A percentile compares a stretch with the other conserved stretches of the same genome.
These are phyloP conservation scores for Cronartium quercuum DNA, from an alignment of 1,284 basidiomycete species.

Conservation along the genomic window DNA sequence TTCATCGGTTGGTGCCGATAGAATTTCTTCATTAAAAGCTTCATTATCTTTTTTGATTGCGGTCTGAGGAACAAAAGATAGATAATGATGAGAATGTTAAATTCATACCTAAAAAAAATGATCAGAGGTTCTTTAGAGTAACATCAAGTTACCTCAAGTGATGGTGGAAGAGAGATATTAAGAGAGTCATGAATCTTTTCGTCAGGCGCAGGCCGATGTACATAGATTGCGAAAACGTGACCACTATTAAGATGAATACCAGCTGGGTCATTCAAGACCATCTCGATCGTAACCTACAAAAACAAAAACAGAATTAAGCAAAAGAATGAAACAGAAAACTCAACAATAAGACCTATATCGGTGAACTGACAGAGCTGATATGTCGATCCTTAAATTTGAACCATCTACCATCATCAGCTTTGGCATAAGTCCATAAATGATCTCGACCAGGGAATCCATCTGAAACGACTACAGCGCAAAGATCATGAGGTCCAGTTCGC, in stretches of 20 bases:
- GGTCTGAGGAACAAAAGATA: neutral
- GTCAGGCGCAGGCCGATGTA: neutral
- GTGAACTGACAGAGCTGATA: constrained; percentile 8
- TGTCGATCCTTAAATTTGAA: constrained; percentile 29
- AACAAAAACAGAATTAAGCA: neutral
- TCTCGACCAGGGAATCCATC: constrained; percentile 38
- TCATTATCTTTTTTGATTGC: constrained; percentile 35
- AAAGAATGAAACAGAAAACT: neutral
- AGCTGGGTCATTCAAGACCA: constrained; percentile 32
- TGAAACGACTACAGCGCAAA: constrained; percentile 28
- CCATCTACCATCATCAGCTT: constrained; percentile 33
- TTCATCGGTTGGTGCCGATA: neutral
- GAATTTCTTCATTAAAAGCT: constrained; percentile 1
- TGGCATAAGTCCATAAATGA: constrained; percentile 38
- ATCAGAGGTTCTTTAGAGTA: neutral
- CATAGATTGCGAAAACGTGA: constrained; percentile 37
- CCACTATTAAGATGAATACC: constrained; percentile 36
- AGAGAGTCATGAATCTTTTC: constrained; percentile 3
- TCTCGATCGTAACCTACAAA: constrained; percentile 29
- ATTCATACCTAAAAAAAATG: neutral
- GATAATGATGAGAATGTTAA: neutral
- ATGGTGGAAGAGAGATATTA: neutral
- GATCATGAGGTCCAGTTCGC: constrained; percentile 27
- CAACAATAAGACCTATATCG: neutral
- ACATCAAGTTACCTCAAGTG: constrained; percentile 7